Percentiles rank a stretch among this genome's conserved stretches.
Conservation (phyloP, 2,329 filamentous ascomycete species). For the Cadophora sp. region DNA sequence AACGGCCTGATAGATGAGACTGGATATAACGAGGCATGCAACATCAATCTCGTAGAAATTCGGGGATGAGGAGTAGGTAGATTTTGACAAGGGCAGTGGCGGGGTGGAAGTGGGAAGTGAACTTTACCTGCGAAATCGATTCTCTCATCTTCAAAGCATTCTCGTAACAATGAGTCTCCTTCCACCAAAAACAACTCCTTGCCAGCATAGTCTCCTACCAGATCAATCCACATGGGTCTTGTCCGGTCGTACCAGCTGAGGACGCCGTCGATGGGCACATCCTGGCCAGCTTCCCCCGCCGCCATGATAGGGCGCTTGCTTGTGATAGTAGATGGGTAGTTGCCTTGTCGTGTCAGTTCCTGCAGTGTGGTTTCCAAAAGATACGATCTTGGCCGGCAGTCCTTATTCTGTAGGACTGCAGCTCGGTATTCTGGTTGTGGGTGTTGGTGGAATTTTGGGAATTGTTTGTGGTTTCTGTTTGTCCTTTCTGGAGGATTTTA, state of each 20-base stretch:
- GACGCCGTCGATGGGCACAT: conserved; percentile 22
- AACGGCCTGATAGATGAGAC: background rate
- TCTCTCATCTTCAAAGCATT: conserved; percentile 66
- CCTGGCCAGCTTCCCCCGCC: conserved; percentile 24
- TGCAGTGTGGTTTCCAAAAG: conserved; percentile 17
- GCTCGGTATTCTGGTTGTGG: conserved; percentile 3
- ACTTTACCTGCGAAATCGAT: conserved; percentile 66
- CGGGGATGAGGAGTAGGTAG: background rate
- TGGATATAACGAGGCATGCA: background rate
- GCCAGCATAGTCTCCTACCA: conserved; percentile 79
- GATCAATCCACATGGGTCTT: conserved; percentile 59
- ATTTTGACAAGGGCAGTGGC: background rate
- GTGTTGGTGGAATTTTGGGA: conserved; percentile 24
- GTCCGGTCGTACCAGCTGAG: conserved; percentile 51
- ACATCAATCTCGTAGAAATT: background rate
- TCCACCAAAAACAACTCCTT: conserved; percentile 76
- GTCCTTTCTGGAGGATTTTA: background rate
- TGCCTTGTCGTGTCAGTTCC: conserved; percentile 17
- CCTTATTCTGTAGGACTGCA: conserved; percentile 9
- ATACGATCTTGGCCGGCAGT: conserved; percentile 14
- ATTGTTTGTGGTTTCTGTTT: conserved; percentile 30
- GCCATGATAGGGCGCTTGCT: conserved; percentile 21
- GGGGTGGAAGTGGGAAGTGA: background rate
- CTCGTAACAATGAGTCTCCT: conserved; percentile 72
- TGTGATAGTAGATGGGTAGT: background rate